Percentiles rank a stretch among this genome's conserved stretches.
Conservation (phyloP, 1,284 basidiomycete genomes). For the Wolfiporia cocos region DNA sequence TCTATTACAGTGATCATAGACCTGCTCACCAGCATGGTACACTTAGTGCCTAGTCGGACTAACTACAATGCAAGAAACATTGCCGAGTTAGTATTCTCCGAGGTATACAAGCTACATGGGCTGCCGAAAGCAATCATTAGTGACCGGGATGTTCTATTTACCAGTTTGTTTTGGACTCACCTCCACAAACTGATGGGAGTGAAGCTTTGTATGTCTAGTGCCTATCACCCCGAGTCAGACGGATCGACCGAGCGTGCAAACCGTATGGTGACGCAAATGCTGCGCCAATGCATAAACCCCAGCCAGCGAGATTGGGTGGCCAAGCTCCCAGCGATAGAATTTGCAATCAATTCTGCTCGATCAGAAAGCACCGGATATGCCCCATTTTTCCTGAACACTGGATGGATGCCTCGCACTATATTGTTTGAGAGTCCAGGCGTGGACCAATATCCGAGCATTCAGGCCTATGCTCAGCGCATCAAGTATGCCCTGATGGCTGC, state of each 20-base stretch:
- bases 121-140: constrained; percentile 33
- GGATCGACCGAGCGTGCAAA: constrained; percentile 33
- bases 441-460: constrained; percentile 4
- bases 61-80: constrained; percentile 28
- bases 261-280: constrained; percentile 30
- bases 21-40: constrained; percentile 26
- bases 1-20: constrained; percentile 25
- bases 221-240: constrained; percentile 40
- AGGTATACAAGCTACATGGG: constrained; percentile 34
- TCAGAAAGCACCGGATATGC: constrained; percentile 7
- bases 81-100: constrained; percentile 31
- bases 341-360: constrained; percentile 5
- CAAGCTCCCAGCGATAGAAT: constrained; percentile 25
- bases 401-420: constrained; percentile 3
- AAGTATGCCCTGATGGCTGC: constrained; percentile 3
- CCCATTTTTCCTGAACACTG: constrained; percentile 6
- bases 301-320: constrained; percentile 32
- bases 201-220: constrained; percentile 31
- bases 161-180: constrained; percentile 33
- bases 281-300: constrained; percentile 24
- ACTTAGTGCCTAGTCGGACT: constrained; percentile 19
- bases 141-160: constrained; percentile 37
- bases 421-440: constrained; percentile 1
- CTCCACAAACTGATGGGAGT: constrained; percentile 27
- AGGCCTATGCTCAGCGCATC: constrained; percentile 2